Conservation (phyloP, 1,284 basidiomycete species). For the Thecaphora thlaspeos region DNA sequence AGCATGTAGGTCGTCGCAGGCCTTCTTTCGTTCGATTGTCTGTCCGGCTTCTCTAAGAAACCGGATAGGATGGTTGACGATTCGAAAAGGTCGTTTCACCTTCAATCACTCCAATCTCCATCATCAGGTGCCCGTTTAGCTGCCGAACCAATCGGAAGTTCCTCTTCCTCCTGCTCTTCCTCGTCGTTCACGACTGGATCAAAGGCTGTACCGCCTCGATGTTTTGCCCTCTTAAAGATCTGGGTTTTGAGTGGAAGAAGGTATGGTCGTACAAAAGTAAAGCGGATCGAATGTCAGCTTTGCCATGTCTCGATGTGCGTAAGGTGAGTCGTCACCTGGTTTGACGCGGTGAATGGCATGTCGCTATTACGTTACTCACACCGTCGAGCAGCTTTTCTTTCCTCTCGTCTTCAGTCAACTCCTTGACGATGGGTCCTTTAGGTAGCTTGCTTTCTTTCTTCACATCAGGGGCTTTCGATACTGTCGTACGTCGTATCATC, state of each 20-base stretch:
- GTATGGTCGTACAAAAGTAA: neutral
- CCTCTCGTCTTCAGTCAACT: constrained; percentile 1
- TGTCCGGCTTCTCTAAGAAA: no score
- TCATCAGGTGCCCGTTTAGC: neutral
- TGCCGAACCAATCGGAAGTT: neutral
- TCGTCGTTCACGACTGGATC: neutral
- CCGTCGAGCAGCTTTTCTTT: neutral
- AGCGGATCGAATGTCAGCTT: no score
- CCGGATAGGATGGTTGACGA: no score
- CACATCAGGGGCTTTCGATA: neutral
- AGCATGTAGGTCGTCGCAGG: no score
- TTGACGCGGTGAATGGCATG: neutral
- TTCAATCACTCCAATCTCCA: constrained; percentile 1
- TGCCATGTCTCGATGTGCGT: no score
- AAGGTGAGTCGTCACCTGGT: neutral
- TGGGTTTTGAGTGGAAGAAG: neutral
- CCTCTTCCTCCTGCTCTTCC: neutral
- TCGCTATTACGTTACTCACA: neutral
- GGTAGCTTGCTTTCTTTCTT: neutral
- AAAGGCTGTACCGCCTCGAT: neutral
- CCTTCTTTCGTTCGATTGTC: no score
- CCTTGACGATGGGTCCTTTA: neutral
- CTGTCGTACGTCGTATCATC: neutral
- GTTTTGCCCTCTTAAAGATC: neutral
- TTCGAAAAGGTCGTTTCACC: no score